Evolutionary conservation across 2,329 filamentous ascomycete species (phyloP).

Genomic region (Fusarium multiceps): DNA sequence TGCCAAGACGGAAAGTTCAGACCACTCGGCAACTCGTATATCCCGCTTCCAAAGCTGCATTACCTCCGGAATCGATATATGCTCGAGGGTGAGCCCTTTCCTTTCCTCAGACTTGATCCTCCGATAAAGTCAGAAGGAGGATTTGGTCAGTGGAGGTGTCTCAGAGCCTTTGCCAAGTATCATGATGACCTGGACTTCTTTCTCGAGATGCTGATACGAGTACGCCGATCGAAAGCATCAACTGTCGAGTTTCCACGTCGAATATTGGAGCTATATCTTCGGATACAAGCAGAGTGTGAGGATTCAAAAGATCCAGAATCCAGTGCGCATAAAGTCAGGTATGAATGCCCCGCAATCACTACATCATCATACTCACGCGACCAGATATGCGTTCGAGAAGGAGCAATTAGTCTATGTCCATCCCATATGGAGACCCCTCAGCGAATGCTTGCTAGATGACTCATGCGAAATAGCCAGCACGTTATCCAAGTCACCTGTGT

Average conservation of each 20-base stretch:
- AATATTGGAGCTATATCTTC: constrained; percentile 41
- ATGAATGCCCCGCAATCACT: not conserved
- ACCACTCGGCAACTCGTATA: constrained; percentile 35
- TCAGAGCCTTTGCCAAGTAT: constrained; percentile 32
- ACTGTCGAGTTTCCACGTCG: constrained; percentile 39
- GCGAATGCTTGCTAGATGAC: constrained; percentile 39
- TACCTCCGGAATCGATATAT: constrained; percentile 42
- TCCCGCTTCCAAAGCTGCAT: constrained; percentile 42
- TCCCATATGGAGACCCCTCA: constrained; percentile 40
- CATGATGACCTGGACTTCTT: constrained; percentile 40
- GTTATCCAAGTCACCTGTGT: constrained; percentile 40
- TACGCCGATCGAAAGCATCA: constrained; percentile 27
- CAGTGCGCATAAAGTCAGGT: constrained; percentile 36
- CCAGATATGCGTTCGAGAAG: constrained; percentile 33
- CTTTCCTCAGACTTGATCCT: constrained; percentile 37
- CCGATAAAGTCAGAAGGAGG: constrained; percentile 34
- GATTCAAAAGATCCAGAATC: constrained; percentile 22
- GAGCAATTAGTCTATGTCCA: constrained; percentile 38
- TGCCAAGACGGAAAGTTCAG: constrained; percentile 35
- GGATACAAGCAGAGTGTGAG: constrained; percentile 40
- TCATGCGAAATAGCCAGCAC: constrained; percentile 38
- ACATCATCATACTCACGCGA: constrained; percentile 7
- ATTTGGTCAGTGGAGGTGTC: constrained; percentile 36
- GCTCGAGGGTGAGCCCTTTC: constrained; percentile 40
- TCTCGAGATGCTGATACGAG: constrained; percentile 37